These are phyloP conservation scores for Alternaria hordeiaustralica DNA, from an alignment of 2,329 filamentous ascomycete species.

Conservation along the genomic window DNA sequence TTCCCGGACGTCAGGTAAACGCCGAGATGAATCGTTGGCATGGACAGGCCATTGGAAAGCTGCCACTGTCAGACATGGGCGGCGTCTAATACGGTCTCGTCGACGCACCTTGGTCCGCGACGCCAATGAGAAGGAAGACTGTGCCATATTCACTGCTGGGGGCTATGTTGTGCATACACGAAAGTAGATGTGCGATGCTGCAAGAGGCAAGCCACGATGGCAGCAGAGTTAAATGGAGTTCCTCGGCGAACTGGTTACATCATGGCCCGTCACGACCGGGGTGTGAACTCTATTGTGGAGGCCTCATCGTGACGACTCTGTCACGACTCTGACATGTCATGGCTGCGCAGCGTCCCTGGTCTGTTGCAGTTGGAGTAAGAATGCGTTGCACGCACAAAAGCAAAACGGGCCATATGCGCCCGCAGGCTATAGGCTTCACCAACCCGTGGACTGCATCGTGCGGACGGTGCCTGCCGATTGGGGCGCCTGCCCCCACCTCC, in stretches of 20 bases:
- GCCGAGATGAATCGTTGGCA: conserved; percentile 76
- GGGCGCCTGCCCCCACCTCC: conserved; percentile 4
- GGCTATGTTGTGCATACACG: conserved; percentile 16
- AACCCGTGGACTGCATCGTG: not conserved
- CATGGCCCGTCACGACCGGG: conserved; percentile 26
- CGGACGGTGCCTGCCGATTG: conserved; percentile 19
- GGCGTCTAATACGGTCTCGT: conserved; percentile 5
- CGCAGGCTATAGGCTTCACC: not conserved
- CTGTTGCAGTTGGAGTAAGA: conserved; percentile 18
- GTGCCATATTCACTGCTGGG: conserved; percentile 37
- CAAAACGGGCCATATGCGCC: conserved; percentile 5
- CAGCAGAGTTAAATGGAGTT: conserved; percentile 28
- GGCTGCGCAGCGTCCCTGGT: conserved; percentile 18
- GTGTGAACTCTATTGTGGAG: conserved; percentile 5
- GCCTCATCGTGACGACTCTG: conserved; percentile 7
- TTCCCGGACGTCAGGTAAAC: conserved; percentile 73
- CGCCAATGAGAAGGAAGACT: conserved; percentile 50
- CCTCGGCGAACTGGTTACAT: conserved; percentile 37
- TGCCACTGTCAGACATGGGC: conserved; percentile 30
- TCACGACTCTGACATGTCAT: not conserved
- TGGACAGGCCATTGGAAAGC: conserved; percentile 66
- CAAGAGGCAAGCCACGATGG: conserved; percentile 26
- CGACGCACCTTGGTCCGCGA: conserved; percentile 49
- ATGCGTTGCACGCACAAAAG: conserved; percentile 26
- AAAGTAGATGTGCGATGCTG: conserved; percentile 36